These are phyloP conservation scores for Colletotrichum spinosum DNA, from an alignment of 2,329 filamentous ascomycete species.

Conservation along the genomic window DNA sequence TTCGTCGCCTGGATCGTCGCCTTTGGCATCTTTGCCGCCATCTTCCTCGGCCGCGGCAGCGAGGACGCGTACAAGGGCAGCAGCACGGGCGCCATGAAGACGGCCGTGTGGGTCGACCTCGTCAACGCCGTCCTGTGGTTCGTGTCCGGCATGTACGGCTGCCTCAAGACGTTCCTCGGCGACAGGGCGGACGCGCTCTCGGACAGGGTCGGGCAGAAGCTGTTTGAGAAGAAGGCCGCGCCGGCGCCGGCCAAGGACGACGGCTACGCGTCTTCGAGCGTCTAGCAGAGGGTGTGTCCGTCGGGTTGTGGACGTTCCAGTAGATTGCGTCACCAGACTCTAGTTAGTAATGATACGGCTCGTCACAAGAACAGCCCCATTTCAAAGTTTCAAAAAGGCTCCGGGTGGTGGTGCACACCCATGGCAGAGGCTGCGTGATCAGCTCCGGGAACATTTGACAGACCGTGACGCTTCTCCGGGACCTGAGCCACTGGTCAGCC, in stretches of 20 bases:
- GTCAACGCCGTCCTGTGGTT: conserved; percentile 76
- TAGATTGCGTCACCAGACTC: not conserved
- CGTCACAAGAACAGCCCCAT: conserved; percentile 29
- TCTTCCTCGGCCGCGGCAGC: conserved; percentile 72
- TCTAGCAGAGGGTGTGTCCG: conserved; percentile 32
- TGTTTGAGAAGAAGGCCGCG: conserved; percentile 50
- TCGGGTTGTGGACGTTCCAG: not conserved
- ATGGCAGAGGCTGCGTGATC: conserved; percentile 56
- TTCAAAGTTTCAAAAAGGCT: not conserved
- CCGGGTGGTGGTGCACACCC: not conserved
- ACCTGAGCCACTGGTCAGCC: conserved; percentile 64
- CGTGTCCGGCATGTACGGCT: conserved; percentile 56
- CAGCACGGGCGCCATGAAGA: conserved; percentile 69
- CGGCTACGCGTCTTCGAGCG: conserved; percentile 45
- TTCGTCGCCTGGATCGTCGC: conserved; percentile 70
- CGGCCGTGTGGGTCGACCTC: conserved; percentile 79
- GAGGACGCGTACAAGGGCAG: conserved; percentile 61
- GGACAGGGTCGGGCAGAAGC: conserved; percentile 52
- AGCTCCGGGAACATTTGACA: conserved; percentile 65
- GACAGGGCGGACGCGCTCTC: conserved; percentile 53
- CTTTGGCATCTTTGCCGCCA: conserved; percentile 78
- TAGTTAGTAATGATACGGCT: not conserved
- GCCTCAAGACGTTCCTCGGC: conserved; percentile 53
- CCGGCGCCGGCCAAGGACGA: conserved; percentile 39
- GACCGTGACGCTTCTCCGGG: conserved; percentile 46